These are phyloP conservation scores for Leccinellum albellum DNA, from an alignment of 768 basidiomycete species.

Conservation along the genomic window DNA sequence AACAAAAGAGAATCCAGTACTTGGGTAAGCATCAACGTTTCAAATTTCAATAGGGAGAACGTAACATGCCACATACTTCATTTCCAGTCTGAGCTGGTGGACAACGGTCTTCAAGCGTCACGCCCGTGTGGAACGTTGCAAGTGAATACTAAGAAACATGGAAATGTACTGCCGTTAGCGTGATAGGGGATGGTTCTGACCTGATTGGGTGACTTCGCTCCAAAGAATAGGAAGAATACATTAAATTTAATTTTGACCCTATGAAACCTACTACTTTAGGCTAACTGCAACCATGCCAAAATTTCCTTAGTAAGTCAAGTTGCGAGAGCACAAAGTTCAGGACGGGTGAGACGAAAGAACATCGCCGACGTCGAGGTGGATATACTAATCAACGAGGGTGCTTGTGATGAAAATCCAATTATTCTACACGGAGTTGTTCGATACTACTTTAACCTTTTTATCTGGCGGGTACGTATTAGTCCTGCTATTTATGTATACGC, in stretches of 20 bases:
- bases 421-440: too few relatives aligned
- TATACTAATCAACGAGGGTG: background rate
- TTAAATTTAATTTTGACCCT: background rate
- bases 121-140: background rate
- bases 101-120: background rate
- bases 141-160: background rate
- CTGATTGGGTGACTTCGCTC: background rate
- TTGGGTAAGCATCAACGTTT: background rate
- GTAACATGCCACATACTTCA: background rate
- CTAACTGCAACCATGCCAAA: background rate
- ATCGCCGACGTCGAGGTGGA: background rate
- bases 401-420: too few relatives aligned
- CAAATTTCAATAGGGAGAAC: background rate
- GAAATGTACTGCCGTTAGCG: background rate
- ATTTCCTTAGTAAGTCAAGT: background rate
- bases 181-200: background rate
- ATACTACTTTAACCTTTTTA: too few relatives aligned
- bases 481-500: too few relatives aligned
- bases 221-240: background rate
- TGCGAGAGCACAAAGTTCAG: background rate
- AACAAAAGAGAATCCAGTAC: background rate
- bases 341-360: background rate
- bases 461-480: too few relatives aligned
- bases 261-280: background rate
- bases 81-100: too few relatives aligned